A percentile compares a stretch with the other conserved stretches of the same genome.
Evolutionary conservation across 805 yeast genomes (phyloP).

Genomic region (Jamesozyma lodderae): DNA sequence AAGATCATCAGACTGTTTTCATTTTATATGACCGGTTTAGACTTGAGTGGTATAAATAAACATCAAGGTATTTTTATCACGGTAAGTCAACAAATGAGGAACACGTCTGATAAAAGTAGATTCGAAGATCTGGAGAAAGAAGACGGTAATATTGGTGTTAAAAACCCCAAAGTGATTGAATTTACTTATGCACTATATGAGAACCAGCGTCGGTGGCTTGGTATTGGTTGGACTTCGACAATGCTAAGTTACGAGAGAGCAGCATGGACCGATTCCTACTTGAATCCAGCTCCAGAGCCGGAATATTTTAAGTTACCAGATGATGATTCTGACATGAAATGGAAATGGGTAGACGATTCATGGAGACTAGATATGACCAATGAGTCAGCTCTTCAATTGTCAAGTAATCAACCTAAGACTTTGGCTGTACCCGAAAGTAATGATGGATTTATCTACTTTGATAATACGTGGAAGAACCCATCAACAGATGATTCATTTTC

Average conservation of each 20-base stretch:
- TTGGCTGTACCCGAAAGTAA: slow-evolving; percentile 62
- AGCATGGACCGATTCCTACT: slow-evolving; percentile 94
- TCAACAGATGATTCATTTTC: slow-evolving; percentile 79
- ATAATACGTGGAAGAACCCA: slow-evolving; percentile 91
- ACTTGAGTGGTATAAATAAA: slow-evolving; percentile 44
- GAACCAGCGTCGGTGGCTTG: slow-evolving; percentile 94
- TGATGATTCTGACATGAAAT: slow-evolving; percentile 54
- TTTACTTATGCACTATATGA: slow-evolving; percentile 90
- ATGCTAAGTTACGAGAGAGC: slow-evolving; percentile 86
- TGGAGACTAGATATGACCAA: slow-evolving; percentile 89
- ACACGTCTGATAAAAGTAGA: slow-evolving; percentile 9
- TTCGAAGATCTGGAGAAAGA: slow-evolving; percentile 26
- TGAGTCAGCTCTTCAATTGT: slow-evolving; percentile 72
- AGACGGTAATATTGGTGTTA: slow-evolving; percentile 11
- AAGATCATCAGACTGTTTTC: slow-evolving; percentile 54
- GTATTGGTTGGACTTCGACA: slow-evolving; percentile 95
- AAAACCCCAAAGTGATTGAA: slow-evolving; percentile 39
- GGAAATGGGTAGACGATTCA: slow-evolving; percentile 92
- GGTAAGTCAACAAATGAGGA: slow-evolving; percentile 32
- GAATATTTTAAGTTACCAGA: slow-evolving; percentile 77
- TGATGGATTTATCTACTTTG: slow-evolving; percentile 83
- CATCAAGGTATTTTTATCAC: slow-evolving; percentile 36
- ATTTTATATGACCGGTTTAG: slow-evolving; percentile 81
- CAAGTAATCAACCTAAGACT: slow-evolving; percentile 45
- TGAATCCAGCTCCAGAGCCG: slow-evolving; percentile 74